Conservation (phyloP, 2,329 filamentous ascomycete genomes). For the Diaporthe sp. region DNA sequence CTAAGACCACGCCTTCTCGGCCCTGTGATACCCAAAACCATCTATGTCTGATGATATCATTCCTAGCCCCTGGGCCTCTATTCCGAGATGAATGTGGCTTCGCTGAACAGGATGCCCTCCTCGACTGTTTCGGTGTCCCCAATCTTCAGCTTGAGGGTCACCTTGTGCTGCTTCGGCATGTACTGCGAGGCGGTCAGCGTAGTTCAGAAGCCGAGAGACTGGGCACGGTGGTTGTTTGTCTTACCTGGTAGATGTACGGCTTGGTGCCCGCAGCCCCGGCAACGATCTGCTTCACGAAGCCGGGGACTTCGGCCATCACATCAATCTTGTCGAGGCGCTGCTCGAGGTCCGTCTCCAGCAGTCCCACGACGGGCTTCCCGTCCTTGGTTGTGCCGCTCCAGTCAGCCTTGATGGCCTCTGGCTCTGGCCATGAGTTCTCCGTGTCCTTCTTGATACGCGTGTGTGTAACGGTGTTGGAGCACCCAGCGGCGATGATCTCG, state of each 20-base stretch:
- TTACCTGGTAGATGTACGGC: slow-evolving; percentile 97
- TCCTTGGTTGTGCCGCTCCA: slow-evolving; percentile 87
- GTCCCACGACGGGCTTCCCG: slow-evolving; percentile 77
- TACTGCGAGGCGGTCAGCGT: slow-evolving; percentile 67
- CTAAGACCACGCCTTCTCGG: slow-evolving; percentile 19
- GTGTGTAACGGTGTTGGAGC: slow-evolving; percentile 76
- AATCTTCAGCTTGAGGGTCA: slow-evolving; percentile 85
- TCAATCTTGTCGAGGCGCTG: slow-evolving; percentile 85
- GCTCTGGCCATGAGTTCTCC: slow-evolving; percentile 91
- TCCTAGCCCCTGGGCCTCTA: slow-evolving; percentile 41
- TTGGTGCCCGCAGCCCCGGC: slow-evolving; percentile 90
- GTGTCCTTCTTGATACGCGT: slow-evolving; percentile 77
- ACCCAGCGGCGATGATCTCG: slow-evolving; percentile 81
- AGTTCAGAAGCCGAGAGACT: not conserved
- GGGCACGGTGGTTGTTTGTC: slow-evolving; percentile 41
- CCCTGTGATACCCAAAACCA: slow-evolving; percentile 39
- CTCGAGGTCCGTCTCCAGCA: slow-evolving; percentile 77
- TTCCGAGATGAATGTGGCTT: slow-evolving; percentile 95
- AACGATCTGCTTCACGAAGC: slow-evolving; percentile 94
- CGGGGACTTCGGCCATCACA: slow-evolving; percentile 96
- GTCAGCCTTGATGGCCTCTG: slow-evolving; percentile 77
- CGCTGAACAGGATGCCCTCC: slow-evolving; percentile 83
- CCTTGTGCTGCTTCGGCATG: slow-evolving; percentile 70
- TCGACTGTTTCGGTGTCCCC: slow-evolving; percentile 83
- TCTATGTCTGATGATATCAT: slow-evolving; percentile 25